Base-by-base conservation (phyloP, 345 rosid genomes). In the Chamaenerion angustifolium region DNA sequence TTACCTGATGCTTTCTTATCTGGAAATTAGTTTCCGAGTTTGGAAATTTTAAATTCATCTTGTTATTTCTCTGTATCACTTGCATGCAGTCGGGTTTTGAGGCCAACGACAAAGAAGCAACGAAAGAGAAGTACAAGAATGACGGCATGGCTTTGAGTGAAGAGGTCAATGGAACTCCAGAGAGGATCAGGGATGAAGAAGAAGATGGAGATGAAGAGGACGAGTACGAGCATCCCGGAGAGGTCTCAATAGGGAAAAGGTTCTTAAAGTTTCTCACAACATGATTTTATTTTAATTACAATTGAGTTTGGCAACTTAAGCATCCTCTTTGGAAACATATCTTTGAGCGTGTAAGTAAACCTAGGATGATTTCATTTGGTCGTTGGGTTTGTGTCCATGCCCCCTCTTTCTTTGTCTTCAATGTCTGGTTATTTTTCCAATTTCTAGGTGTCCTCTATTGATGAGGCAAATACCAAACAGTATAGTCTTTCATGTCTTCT, bases 241-340 rank as follows among this genome's bases (percentile, higher is more conserved):
- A 87, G 61, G 83, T 8, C 47, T 87, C 98, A 4, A 61, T 92
- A 2, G 83, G 89, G 49, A 92, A 87, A 79, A 92, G 84, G 80
- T 78, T 87, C 0, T 92, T 96, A 96, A 82, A 77, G 16, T 84
- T 92, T 70, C 71, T 87, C 68, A 87, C 96, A 15, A 84, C 93
- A 7, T 92, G 63, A 67, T 40, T 49, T 15, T 23, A 43, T 43
- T 7, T 55, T 62, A 57, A 56, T 64, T 64, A 70, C 68, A 66
- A 58, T 45, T 65, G 51, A 61, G 37, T 7, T 21, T 21, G 25
- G 25, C 25, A 21, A 21, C 25, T 21, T 31, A 8, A 31, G 27
- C 2, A 23, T 2, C 6, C 16, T 40, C 45, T 25, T 42, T 11
- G 4, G n/a, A 13, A 31, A 31, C 37, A 31, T 31, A 7, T 31